Evolutionary conservation across 2,329 filamentous ascomycete species (phyloP), one percentile per base, ranked within the genome.

Genomic region (Penicillium sp.): DNA sequence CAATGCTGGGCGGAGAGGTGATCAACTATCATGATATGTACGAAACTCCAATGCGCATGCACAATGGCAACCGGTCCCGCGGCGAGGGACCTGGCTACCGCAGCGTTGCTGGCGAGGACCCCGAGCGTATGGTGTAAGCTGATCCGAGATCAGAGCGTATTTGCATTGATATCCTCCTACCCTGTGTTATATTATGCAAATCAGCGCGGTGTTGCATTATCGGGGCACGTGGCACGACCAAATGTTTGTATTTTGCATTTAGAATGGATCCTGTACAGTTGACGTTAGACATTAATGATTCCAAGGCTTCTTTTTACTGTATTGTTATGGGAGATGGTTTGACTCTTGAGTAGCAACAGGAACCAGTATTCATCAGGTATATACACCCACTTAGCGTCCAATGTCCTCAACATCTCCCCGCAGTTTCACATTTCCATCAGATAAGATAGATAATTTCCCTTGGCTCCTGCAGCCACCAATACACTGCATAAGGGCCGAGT

Each of bases 1-100:
- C 89, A 0, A 77, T 91, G 71, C 76, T 99, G 8, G 90, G 86
- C 14, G 93, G 94, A 2, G 82, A 89, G 66, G 78, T 82, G 37
- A 84, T 99, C 44, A 91, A 97, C 75, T 99, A 97, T 73, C 89
- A 89, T 19, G 84, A 83, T 54, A 85, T 97, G 81, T 99, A 96
- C 74, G 93, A 97, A 73, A 84, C 88, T 19, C 93, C 93, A 6
- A 76, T 81, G 5, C 80, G 86, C 60, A 89, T 91, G 84, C 72
- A 72, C 46, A 61, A 62, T 14, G 68, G 71, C n/a, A 72, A 77
- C 80, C 73, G 77, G 77, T 69, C 74, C 14, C n/a, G n/a, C n/a
- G 19, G 38, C 78, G 66, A 60, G 57, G 64, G 75, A 73, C 48
- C 57, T 80, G 80, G 37, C 79, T 85, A 60, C 88, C 90, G 73